Evolutionary conservation across 345 rosid genomes (phyloP).

Genomic region (Populus davidiana): DNA sequence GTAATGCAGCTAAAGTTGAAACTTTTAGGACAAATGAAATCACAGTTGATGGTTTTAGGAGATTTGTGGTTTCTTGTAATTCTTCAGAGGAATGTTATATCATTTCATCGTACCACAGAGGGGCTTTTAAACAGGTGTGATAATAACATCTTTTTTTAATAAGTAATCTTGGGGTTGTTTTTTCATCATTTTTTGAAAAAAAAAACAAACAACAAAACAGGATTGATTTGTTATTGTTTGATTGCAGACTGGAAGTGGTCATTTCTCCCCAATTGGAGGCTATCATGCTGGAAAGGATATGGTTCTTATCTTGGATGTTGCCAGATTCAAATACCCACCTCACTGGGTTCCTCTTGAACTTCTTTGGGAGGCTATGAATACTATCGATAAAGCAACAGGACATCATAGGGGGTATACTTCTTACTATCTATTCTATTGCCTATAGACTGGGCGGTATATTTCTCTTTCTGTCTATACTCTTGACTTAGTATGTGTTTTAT

Average conservation of each 20-base stretch:
- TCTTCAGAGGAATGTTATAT: constrained; percentile 29
- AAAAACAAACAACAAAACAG: too few relatives aligned
- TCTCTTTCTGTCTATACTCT: too few relatives aligned
- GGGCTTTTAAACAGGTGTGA: constrained; percentile 31
- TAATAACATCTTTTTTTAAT: neutral
- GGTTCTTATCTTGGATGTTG: constrained; percentile 95
- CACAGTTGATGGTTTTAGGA: constrained; percentile 26
- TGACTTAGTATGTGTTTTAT: too few relatives aligned
- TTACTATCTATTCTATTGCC: neutral
- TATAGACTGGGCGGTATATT: too few relatives aligned
- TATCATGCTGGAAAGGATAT: constrained; percentile 85
- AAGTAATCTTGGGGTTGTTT: neutral
- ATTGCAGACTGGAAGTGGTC: constrained; percentile 78
- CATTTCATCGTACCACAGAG: constrained; percentile 31
- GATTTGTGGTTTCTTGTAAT: constrained; percentile 21
- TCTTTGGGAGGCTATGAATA: constrained; percentile 95
- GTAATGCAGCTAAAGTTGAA: constrained; percentile 38
- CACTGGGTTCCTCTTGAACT: constrained; percentile 92
- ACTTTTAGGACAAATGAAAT: constrained; percentile 21
- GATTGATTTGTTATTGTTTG: too few relatives aligned
- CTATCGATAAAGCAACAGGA: constrained; percentile 61
- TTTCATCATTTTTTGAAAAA: neutral
- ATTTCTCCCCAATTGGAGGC: constrained; percentile 96
- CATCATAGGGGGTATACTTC: constrained; percentile 64
- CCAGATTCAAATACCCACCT: constrained; percentile 96